Evolutionary conservation across 805 yeast species (phyloP).

Genomic region (Wickerhamomyces rabaulensis): DNA sequence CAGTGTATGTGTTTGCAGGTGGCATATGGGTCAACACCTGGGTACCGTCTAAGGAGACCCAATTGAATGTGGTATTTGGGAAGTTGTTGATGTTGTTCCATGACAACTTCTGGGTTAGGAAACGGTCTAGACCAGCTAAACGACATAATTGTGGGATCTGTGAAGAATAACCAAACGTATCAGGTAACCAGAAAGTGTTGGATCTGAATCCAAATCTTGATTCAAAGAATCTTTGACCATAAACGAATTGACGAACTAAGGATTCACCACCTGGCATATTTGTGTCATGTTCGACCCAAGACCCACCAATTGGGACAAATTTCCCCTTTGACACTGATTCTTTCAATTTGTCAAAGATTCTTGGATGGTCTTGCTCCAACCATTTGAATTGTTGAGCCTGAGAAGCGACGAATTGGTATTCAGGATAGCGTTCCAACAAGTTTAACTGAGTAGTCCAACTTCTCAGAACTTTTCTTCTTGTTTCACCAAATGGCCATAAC

Average conservation of each 20-base stretch:
- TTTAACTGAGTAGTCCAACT: slow-evolving; percentile 94
- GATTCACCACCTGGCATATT: slow-evolving; percentile 95
- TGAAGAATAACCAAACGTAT: slow-evolving; percentile 93
- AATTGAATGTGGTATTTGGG: slow-evolving; percentile 87
- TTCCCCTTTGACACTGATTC: slow-evolving; percentile 65
- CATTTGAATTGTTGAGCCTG: slow-evolving; percentile 96
- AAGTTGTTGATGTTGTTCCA: slow-evolving; percentile 94
- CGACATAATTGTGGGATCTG: slow-evolving; percentile 93
- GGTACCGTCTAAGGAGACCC: slow-evolving; percentile 93
- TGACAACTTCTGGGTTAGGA: slow-evolving; percentile 87
- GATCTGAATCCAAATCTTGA: slow-evolving; percentile 74
- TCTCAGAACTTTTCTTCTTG: slow-evolving; percentile 85
- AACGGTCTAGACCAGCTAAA: slow-evolving; percentile 76
- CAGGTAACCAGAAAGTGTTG: slow-evolving; percentile 90
- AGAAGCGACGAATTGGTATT: slow-evolving; percentile 89
- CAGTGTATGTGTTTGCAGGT: slow-evolving; percentile 93
- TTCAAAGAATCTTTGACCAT: slow-evolving; percentile 84
- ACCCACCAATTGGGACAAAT: slow-evolving; percentile 90
- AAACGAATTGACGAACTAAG: slow-evolving; percentile 76
- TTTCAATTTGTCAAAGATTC: slow-evolving; percentile 52
- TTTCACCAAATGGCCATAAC: slow-evolving; percentile 99
- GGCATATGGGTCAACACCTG: slow-evolving; percentile 97
- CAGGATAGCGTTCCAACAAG: slow-evolving; percentile 82
- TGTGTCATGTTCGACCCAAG: slow-evolving; percentile 98
- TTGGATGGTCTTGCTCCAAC: slow-evolving; percentile 85